phyloP scores from a whole-genome alignment of 2,329 filamentous ascomycete species.

The Trichophyton benhamiae region DNA sequence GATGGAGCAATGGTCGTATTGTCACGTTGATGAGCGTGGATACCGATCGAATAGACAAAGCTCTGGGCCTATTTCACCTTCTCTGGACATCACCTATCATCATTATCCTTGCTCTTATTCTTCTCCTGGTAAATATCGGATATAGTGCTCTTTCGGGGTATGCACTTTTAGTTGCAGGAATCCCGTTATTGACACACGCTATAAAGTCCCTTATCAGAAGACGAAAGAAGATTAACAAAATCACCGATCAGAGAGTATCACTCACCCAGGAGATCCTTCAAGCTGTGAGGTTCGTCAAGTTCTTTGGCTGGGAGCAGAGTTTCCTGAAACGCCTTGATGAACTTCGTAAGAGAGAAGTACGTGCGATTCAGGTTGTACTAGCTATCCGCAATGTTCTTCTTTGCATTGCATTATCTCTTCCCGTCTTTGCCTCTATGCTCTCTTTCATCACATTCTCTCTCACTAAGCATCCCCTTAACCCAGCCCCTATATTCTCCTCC shows the following conservation, averaged over 20 bases:
- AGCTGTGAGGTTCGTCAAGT: slow-evolving; percentile 90
- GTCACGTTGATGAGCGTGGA: slow-evolving; percentile 92
- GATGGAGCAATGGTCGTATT: slow-evolving; percentile 87
- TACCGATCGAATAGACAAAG: slow-evolving; percentile 82
- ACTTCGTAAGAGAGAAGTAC: slow-evolving; percentile 65
- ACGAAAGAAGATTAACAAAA: slow-evolving; percentile 72
- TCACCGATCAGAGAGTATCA: slow-evolving; percentile 84
- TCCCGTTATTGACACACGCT: slow-evolving; percentile 64
- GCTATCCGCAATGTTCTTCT: slow-evolving; percentile 76
- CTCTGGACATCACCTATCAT: slow-evolving; percentile 76
- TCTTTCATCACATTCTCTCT: slow-evolving; percentile 70
- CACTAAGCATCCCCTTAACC: slow-evolving; percentile 54
- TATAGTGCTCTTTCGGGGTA: slow-evolving; percentile 88
- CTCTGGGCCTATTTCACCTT: slow-evolving; percentile 79
- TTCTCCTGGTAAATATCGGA: slow-evolving; percentile 74
- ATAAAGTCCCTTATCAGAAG: slow-evolving; percentile 66
- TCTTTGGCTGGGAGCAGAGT: slow-evolving; percentile 85
- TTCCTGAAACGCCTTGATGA: slow-evolving; percentile 66
- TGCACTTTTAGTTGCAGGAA: slow-evolving; percentile 61
- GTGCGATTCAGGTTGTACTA: slow-evolving; percentile 69
- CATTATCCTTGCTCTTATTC: slow-evolving; percentile 62
- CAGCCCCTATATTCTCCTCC: slow-evolving; percentile 80
- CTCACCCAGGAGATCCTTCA: slow-evolving; percentile 86
- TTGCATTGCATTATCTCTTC: slow-evolving; percentile 68
- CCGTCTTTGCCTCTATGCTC: slow-evolving; percentile 89